Conservation (phyloP, 2,329 filamentous ascomycete species). For the Aspergillus floridensis region DNA sequence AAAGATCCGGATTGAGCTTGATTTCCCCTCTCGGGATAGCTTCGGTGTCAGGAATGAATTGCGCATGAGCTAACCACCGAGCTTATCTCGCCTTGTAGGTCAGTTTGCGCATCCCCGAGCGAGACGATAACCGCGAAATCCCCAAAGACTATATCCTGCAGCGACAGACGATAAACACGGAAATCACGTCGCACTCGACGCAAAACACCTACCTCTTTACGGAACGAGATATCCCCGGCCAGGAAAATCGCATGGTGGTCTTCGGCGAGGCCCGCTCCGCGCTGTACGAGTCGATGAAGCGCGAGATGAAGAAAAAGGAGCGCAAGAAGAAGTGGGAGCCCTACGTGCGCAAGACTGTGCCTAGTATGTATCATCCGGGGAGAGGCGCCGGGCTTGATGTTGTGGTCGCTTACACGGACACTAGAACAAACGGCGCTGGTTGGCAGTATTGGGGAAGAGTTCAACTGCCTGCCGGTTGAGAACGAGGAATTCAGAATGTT, state of each 20-base stretch:
- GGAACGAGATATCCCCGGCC: slow-evolving; percentile 86
- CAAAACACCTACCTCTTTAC: slow-evolving; percentile 89
- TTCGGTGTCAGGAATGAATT: neutral
- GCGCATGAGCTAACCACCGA: slow-evolving; percentile 3
- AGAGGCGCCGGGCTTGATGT: too few species aligned
- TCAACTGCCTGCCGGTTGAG: slow-evolving; percentile 70
- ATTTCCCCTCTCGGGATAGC: too few species aligned
- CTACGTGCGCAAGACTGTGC: slow-evolving; percentile 60
- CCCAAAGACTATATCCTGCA: slow-evolving; percentile 86
- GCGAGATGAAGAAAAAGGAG: slow-evolving; percentile 45
- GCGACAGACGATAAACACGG: slow-evolving; percentile 57
- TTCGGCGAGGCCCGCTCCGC: slow-evolving; percentile 48
- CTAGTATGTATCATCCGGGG: slow-evolving; percentile 57
- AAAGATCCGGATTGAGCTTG: neutral
- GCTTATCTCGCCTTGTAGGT: slow-evolving; percentile 53
- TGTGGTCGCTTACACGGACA: slow-evolving; percentile 8
- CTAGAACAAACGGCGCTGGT: slow-evolving; percentile 74
- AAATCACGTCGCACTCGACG: slow-evolving; percentile 48
- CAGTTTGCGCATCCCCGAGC: slow-evolving; percentile 64
- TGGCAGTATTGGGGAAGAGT: slow-evolving; percentile 71
- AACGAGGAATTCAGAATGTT: slow-evolving; percentile 67
- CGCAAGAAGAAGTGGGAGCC: slow-evolving; percentile 58
- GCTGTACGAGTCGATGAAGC: slow-evolving; percentile 47
- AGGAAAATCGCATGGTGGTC: slow-evolving; percentile 49
- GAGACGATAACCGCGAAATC: slow-evolving; percentile 68